phyloP scores from a whole-genome alignment of 169 alveolate species.

The Fabrea salina region DNA sequence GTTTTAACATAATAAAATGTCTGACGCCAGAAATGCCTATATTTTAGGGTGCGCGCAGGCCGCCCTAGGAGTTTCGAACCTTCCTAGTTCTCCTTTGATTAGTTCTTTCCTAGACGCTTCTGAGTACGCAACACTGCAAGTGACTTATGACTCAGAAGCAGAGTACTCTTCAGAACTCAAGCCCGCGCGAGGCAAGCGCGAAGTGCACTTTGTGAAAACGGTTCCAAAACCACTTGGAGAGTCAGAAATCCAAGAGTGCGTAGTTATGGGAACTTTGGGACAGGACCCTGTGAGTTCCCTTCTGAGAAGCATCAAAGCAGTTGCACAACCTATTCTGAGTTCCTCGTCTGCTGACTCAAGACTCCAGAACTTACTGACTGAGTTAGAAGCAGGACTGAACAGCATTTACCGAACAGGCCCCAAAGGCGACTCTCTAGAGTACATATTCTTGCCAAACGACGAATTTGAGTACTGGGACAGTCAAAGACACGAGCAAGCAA shows the following conservation, averaged over 20 bases:
- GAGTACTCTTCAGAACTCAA: too few relatives aligned
- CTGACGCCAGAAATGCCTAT: slow-evolving; percentile 7
- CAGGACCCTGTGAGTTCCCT: not conserved
- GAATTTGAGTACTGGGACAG: slow-evolving; percentile 62
- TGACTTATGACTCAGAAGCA: not conserved
- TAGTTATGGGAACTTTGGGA: slow-evolving; percentile 21
- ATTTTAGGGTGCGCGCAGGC: not conserved
- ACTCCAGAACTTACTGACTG: not conserved
- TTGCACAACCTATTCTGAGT: slow-evolving; percentile 2
- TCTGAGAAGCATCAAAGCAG: not conserved
- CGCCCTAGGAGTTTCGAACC: not conserved
- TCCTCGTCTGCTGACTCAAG: not conserved
- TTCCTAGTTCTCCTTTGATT: not conserved
- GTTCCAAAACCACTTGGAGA: slow-evolving; percentile 6
- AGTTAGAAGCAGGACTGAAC: not conserved
- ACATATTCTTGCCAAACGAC: slow-evolving; percentile 30
- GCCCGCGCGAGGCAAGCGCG: slow-evolving; percentile 18
- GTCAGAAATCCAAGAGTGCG: not conserved
- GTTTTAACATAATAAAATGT: slow-evolving; percentile 17
- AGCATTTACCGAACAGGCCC: not conserved
- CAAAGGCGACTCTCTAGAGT: not conserved
- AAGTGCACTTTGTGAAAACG: slow-evolving; percentile 22
- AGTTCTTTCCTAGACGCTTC: not conserved
- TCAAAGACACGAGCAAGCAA: slow-evolving; percentile 48
- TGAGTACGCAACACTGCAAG: slow-evolving; percentile 1